Conservation (phyloP, 257 asterid species). For the Avicennia marina region DNA sequence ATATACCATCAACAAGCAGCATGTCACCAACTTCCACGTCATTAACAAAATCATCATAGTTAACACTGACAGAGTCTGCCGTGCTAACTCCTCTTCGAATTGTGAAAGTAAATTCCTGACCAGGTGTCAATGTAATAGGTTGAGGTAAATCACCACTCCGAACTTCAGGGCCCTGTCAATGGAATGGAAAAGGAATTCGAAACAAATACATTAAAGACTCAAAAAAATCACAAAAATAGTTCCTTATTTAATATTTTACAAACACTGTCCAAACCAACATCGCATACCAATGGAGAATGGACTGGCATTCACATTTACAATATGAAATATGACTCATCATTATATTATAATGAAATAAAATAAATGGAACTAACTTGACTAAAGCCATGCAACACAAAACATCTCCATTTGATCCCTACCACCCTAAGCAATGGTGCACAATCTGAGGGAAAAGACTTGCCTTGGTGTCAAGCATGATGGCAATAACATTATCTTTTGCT, state of each 20-base stretch:
- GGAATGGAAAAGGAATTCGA: constrained; percentile 12
- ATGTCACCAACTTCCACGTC: constrained; percentile 94
- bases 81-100: constrained; percentile 95
- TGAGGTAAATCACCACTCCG: constrained; percentile 99
- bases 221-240: neutral
- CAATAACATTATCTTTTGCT: constrained; percentile 86
- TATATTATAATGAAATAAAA: neutral
- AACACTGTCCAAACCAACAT: neutral
- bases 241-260: neutral
- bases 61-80: constrained; percentile 85
- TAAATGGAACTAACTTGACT: neutral
- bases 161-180: constrained; percentile 97
- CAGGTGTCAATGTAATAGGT: constrained; percentile 64
- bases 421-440: neutral
- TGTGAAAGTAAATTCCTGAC: constrained; percentile 96
- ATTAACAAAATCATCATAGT: constrained; percentile 96
- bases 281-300: neutral
- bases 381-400: neutral
- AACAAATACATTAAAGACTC: constrained; percentile 2
- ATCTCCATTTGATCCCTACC: neutral
- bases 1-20: constrained; percentile 95
- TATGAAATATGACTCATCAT: neutral
- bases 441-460: constrained; percentile 33
- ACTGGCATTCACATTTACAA: neutral
- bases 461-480: constrained; percentile 99